Conservation (phyloP, 805 yeast species). For the Cyberlindnera saturnus region DNA sequence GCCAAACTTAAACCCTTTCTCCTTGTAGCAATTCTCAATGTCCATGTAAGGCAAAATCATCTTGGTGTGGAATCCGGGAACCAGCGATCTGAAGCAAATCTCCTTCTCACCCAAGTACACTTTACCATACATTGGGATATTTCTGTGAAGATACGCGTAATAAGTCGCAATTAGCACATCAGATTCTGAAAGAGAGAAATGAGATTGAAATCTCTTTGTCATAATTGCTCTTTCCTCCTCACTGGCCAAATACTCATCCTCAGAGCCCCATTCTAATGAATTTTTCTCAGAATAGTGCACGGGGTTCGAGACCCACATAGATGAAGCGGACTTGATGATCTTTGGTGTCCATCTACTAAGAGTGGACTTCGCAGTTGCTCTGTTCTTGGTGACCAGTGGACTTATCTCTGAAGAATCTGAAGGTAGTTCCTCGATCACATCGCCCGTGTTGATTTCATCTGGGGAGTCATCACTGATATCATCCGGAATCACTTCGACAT, state of each 20-base stretch:
- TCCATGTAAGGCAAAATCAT: constrained; percentile 79
- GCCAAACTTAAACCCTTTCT: constrained; percentile 62
- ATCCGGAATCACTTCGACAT: constrained; percentile 12
- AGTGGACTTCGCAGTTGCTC: constrained; percentile 3
- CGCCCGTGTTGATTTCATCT: not conserved
- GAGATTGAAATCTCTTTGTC: constrained; percentile 52
- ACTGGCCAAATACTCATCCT: constrained; percentile 40
- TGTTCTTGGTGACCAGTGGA: not conserved
- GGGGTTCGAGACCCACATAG: constrained; percentile 55
- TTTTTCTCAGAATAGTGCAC: constrained; percentile 48
- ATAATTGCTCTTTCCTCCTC: constrained; percentile 39
- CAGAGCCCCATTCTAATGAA: constrained; percentile 30
- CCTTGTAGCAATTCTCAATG: constrained; percentile 62
- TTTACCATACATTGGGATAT: constrained; percentile 80
- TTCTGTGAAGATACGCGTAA: constrained; percentile 59
- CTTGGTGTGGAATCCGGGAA: constrained; percentile 71
- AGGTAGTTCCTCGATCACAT: not conserved
- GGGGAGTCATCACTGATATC: not conserved
- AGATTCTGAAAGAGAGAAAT: constrained; percentile 54
- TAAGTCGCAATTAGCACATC: constrained; percentile 61
- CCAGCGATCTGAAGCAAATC: constrained; percentile 73
- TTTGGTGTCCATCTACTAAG: constrained; percentile 18
- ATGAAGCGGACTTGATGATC: constrained; percentile 20
- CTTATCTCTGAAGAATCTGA: not conserved
- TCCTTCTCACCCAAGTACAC: constrained; percentile 62